Base-by-base conservation (phyloP, 1,139 yeast genomes). In the Ogataea hybrid region DNA sequence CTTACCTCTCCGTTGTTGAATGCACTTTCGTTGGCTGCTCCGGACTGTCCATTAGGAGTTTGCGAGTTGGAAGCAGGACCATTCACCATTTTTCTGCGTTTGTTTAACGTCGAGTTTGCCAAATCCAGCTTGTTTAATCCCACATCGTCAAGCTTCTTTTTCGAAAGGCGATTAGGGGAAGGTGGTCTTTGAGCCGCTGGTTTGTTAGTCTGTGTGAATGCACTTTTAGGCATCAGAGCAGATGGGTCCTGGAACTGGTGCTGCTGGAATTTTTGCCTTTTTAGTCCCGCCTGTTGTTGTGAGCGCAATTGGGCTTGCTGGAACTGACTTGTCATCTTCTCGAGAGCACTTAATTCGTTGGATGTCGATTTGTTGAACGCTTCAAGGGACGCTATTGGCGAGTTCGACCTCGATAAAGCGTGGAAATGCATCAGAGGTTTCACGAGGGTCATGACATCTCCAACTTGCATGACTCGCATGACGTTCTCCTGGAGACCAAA, bases 381-480 rank as follows among this genome's bases (percentile, higher is more conserved):
- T 42, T 80, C 85, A 46, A 84, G 63, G 0, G 88, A 78, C 39
- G 72, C 71, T 25, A 79, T 53, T 0, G 90, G 90, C 11, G 87
- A 81, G 6, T 69, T 65, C 25, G 58, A 50, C n/a, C 67, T 64
- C 2, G 66, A 62, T 8, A 62, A 53, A 39, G 71, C 59, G 18
- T 83, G 72, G 53, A 75, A 81, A 22, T 72, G 69, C 81, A 84
- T 81, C 43, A 84, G 64, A 23, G 84, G 79, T 44, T 76, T 73
- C 53, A 86, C 70, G 47, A 77, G 77, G 0, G 87, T 72, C 85
- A 87, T 81, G 2, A 83, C 82, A 61, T 85, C 94, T 35, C 88
- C 75, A 3, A 85, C 76, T 60, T 86, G 92, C 65, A 86, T 62
- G 25, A 81, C 70, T 41, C 90, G 67, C 77, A 84, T 73, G 3